Evolutionary conservation across 2,329 filamentous ascomycete species (phyloP).

Genomic region (Achaetomium macrosporum): DNA sequence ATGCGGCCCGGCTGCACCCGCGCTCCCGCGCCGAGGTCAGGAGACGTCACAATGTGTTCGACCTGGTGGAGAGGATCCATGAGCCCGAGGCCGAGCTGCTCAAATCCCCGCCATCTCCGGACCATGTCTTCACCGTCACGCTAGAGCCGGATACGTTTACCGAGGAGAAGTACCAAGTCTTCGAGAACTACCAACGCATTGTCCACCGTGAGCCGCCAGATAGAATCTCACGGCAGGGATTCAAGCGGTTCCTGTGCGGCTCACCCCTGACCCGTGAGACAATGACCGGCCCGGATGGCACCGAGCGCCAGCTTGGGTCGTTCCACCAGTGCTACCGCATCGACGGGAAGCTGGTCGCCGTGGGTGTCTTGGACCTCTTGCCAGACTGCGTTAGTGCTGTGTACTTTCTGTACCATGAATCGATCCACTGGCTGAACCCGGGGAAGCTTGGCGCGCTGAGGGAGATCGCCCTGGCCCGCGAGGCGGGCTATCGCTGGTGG

Average conservation of each 20-base stretch:
- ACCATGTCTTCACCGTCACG: conserved; percentile 62
- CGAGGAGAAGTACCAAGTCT: conserved; percentile 68
- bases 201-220: conserved; percentile 63
- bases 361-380: conserved; percentile 71
- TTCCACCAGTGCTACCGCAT: conserved; percentile 79
- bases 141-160: conserved; percentile 66
- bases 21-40: conserved; percentile 60
- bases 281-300: conserved; percentile 41
- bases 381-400: conserved; percentile 74
- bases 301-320: conserved; percentile 57
- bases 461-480: conserved; percentile 64
- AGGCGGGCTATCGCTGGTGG: conserved; percentile 68
- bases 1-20: conserved; percentile 58
- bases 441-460: conserved; percentile 71
- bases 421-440: conserved; percentile 62
- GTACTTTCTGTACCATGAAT: conserved; percentile 76
- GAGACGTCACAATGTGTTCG: conserved; percentile 60
- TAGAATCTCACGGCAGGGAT: conserved; percentile 56
- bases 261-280: conserved; percentile 56
- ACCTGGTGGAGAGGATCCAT: conserved; percentile 61
- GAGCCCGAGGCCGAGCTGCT: conserved; percentile 56
- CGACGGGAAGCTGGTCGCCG: conserved; percentile 67
- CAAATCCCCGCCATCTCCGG: conserved; percentile 55
- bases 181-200: conserved; percentile 66
- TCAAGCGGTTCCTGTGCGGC: conserved; percentile 66